Evolutionary conservation across 2,329 filamentous ascomycete genomes (phyloP), one percentile per base, ranked within the genome.

Genomic region (Calycina herbarum): DNA sequence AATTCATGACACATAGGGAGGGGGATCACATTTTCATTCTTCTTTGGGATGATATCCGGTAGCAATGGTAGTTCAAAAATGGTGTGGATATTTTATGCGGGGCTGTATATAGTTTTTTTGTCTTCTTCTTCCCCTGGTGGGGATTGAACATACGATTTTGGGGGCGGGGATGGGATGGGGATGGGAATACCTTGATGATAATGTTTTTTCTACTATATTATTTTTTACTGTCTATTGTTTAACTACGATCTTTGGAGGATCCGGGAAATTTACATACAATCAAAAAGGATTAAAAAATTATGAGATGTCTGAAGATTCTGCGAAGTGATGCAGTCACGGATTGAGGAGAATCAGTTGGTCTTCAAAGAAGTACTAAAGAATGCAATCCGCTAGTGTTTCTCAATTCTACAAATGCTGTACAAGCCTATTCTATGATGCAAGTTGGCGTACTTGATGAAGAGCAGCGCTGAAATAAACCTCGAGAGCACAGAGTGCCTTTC

Each of bases 111-210:
- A 54, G 48, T 24, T 27, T 27, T 54, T 10, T 54, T 24, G 10
- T 54, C 10, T 11, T 11, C 13, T 27, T 33, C 31, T 13, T 27
- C 20, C 48, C 20, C 10, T 54, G 48, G n/a, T 54, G 48, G 48
- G 48, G 48, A 54, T 54, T 54, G 48, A 54, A 54, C 48, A 54
- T 54, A 54, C 20, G 48, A 13, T 27, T 54, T 13, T 54, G 27
- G 11, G 24, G 1, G 20, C n/a, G 20, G 20, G 20, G 48, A 24
- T 27, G 20, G 48, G 48, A 13, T 51, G 20, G 48, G 48, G 20
- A 27, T 27, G 48, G n/a, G 13, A 27, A 54, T 54, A 54, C 48
- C 48, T 54, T 54, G 48, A 51, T 51, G 45, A 54, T 24, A 13
- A 54, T 15, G 10, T 54, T 54, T 27, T 54, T 54, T 24, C 48